These are phyloP conservation scores for Phaeosphaeriaceae sp. DNA, from an alignment of 2,329 filamentous ascomycete species.

Conservation along the genomic window DNA sequence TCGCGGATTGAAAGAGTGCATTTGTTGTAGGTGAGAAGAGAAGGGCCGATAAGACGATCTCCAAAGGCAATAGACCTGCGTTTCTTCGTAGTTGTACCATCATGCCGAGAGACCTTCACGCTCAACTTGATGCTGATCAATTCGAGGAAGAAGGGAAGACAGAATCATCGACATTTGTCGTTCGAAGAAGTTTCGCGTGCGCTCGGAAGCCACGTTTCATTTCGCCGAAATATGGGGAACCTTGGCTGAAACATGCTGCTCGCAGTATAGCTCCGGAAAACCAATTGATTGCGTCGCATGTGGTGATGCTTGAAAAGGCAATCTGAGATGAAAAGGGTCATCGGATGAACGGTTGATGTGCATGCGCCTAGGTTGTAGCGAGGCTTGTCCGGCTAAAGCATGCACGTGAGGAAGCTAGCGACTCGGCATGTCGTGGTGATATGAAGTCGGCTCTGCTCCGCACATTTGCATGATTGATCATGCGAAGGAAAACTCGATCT, in stretches of 20 bases:
- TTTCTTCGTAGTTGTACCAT: conserved; percentile 1
- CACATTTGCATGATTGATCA: neutral
- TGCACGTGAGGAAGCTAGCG: conserved; percentile 1
- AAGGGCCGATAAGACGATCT: conserved; percentile 6
- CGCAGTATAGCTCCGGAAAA: conserved; percentile 11
- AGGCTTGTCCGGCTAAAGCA: conserved; percentile 13
- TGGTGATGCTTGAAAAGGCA: conserved; percentile 8
- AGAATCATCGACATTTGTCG: conserved; percentile 1
- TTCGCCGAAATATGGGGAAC: conserved; percentile 12
- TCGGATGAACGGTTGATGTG: conserved; percentile 19
- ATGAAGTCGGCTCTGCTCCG: neutral
- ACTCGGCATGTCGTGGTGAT: neutral
- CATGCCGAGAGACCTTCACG: neutral
- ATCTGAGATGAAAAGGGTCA: conserved; percentile 3
- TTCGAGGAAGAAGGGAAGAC: neutral
- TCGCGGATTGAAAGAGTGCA: conserved; percentile 24
- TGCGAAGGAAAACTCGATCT: too few species aligned
- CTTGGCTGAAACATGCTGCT: conserved; percentile 21
- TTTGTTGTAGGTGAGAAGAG: conserved; percentile 10
- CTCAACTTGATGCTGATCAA: neutral
- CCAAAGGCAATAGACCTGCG: conserved; percentile 1
- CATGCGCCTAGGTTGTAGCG: neutral
- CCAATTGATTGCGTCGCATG: conserved; percentile 9
- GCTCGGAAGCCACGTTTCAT: conserved; percentile 28
- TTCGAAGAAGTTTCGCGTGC: conserved; percentile 5